phyloP scores from a whole-genome alignment of 1,139 yeast genomes.

The Geotrichum cucujoidarum region DNA sequence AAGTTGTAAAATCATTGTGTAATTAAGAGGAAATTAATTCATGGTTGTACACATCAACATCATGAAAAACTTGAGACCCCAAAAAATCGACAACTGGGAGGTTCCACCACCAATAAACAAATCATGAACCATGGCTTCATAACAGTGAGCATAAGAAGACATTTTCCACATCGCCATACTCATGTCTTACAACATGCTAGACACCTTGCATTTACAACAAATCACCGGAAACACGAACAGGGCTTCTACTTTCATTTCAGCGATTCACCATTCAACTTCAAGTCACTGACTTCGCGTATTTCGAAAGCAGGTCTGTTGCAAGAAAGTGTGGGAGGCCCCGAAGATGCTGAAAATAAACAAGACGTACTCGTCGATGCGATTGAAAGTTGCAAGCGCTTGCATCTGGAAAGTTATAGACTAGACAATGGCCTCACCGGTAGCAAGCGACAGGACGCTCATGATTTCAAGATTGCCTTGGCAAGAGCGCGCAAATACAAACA shows the following conservation, averaged over 20 bases:
- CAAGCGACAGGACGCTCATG: conserved; percentile 7
- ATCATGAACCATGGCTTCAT: too few relatives aligned
- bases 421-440: conserved; percentile 1
- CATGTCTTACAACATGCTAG: too few relatives aligned
- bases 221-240: too few relatives aligned
- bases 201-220: too few relatives aligned
- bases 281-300: conserved; percentile 12
- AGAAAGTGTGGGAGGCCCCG: not conserved
- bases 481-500: conserved; percentile 2
- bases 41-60: too few relatives aligned
- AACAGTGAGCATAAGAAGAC: too few relatives aligned
- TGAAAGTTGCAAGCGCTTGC: conserved; percentile 13
- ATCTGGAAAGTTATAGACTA: not conserved
- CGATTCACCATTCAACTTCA: conserved; percentile 19
- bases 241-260: conserved; percentile 13
- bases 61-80: too few relatives aligned
- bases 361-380: conserved; percentile 14
- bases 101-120: too few relatives aligned
- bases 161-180: too few relatives aligned
- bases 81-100: too few relatives aligned
- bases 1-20: conserved; percentile 17
- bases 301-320: conserved; percentile 12
- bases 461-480: conserved; percentile 6
- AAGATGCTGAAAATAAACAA: not conserved
- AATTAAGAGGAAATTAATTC: too few relatives aligned